Base-by-base conservation (phyloP, 805 yeast species). In the Metschnikowia shivogae region DNA sequence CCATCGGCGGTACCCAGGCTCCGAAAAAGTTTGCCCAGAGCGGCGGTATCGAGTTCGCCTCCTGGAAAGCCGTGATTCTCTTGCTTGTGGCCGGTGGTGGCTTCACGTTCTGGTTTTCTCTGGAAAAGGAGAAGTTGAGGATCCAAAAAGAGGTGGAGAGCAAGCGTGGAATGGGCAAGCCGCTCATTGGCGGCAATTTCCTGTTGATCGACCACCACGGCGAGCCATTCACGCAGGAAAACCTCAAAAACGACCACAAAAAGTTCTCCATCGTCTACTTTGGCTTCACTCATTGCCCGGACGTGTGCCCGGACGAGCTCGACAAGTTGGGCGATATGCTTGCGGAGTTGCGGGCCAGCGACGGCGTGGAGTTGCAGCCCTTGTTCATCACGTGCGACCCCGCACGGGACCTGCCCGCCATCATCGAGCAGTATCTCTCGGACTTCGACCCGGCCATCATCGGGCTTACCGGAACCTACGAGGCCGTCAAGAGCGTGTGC, bases 251-350 rank as follows among this genome's bases (percentile, higher is more conserved):
- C 29, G 63, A 67, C 45, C 54, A 66, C 5, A 67, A 65, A 50
- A 84, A 80, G 62, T 93, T 89, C 65, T 80, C 92, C 9, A 70
- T 93, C 37, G 65, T 92, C n/a, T 93, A 93, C 64, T 93, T 93
- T 67, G 99, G 99, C 0, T 93, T 93, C 71, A 86, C 97, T 4
- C 90, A 90, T 67, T 93, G 99, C 68, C 99, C 99, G 6, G 99
- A 93, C 67, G 90, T 93, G 43, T 93, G 99, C 66, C 99, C 99
- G 9, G 99, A 93, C 64, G 99, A 93, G 64, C 77, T 93, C 48
- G 99, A 93, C 63, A 88, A 92, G 61, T 75, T 93, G 61, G 92
- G 96, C 4, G 74, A 81, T 27, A 82, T 85, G 70, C 71, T 78
- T 58, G 79, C 77, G 52, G 76, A 73, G 31, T 73, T 92, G 59